These are phyloP conservation scores for Teunomyces aglyptinius DNA, from an alignment of 805 yeast genomes.

Conservation along the genomic window DNA sequence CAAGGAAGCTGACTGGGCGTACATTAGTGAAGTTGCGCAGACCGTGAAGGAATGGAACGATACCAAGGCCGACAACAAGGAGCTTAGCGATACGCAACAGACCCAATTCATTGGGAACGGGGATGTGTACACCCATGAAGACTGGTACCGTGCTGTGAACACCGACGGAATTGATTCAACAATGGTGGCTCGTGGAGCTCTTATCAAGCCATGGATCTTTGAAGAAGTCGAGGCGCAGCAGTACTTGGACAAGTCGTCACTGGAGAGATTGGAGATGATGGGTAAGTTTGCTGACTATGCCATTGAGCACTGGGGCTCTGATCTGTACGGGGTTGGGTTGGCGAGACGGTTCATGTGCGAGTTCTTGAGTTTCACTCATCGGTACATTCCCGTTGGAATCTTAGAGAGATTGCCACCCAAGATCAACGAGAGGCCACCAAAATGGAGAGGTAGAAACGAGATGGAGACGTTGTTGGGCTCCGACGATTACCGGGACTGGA, in stretches of 20 bases:
- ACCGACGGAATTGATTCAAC: slow-evolving; percentile 81
- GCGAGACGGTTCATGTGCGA: slow-evolving; percentile 93
- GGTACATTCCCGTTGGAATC: slow-evolving; percentile 93
- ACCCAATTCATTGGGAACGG: slow-evolving; percentile 94
- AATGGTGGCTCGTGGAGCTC: slow-evolving; percentile 97
- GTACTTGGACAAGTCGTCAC: slow-evolving; percentile 84
- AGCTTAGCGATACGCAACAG: slow-evolving; percentile 52
- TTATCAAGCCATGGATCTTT: slow-evolving; percentile 98
- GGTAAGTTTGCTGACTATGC: slow-evolving; percentile 73
- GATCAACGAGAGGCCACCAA: slow-evolving; percentile 89
- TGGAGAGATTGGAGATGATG: slow-evolving; percentile 80
- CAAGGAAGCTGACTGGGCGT: slow-evolving; percentile 88
- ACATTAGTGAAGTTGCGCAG: slow-evolving; percentile 70
- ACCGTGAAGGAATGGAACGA: slow-evolving; percentile 60
- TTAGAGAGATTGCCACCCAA: slow-evolving; percentile 85
- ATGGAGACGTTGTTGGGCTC: slow-evolving; percentile 87
- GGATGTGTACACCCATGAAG: slow-evolving; percentile 81
- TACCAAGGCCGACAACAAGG: slow-evolving; percentile 50
- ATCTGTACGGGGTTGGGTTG: slow-evolving; percentile 85
- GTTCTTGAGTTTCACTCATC: slow-evolving; percentile 87
- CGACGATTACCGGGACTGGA: slow-evolving; percentile 89
- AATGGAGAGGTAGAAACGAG: slow-evolving; percentile 91
- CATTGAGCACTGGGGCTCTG: slow-evolving; percentile 96
- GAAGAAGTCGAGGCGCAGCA: slow-evolving; percentile 92
- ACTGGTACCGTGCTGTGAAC: slow-evolving; percentile 73